Percentiles rank a stretch among this genome's conserved stretches.
Evolutionary conservation across 805 yeast genomes (phyloP).

Genomic region (Groenewaldozyma salmanticensis): DNA sequence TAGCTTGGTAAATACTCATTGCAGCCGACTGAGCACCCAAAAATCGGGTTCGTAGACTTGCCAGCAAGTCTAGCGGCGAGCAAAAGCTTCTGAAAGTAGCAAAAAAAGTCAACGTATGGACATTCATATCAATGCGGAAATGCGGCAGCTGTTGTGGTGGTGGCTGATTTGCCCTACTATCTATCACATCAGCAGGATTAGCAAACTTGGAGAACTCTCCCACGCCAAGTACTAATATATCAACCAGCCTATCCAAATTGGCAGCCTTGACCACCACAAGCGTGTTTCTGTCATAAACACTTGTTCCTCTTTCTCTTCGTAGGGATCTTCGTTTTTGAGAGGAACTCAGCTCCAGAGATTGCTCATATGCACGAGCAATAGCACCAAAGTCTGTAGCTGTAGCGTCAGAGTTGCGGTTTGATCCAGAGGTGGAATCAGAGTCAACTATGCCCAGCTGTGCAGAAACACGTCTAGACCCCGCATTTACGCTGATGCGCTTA

Average conservation of each 20-base stretch:
- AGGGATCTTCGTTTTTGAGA: not conserved
- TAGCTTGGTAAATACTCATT: slow-evolving; percentile 34
- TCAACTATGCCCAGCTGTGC: slow-evolving; percentile 12
- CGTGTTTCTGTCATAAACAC: not conserved
- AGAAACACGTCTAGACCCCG: slow-evolving; percentile 26
- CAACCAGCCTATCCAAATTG: slow-evolving; percentile 65
- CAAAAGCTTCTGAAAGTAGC: slow-evolving; percentile 62
- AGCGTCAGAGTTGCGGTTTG: not conserved
- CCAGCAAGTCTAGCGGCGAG: slow-evolving; percentile 43
- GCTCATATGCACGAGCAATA: slow-evolving; percentile 5
- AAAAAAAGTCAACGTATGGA: slow-evolving; percentile 57
- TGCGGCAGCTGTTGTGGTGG: slow-evolving; percentile 14
- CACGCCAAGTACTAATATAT: slow-evolving; percentile 65
- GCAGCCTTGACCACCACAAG: slow-evolving; percentile 57
- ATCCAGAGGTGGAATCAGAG: not conserved
- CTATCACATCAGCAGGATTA: slow-evolving; percentile 15
- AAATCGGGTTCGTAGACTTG: slow-evolving; percentile 45
- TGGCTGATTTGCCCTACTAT: not conserved
- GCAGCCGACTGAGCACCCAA: slow-evolving; percentile 57
- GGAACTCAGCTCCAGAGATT: not conserved
- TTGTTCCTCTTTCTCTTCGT: not conserved
- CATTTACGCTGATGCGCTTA: slow-evolving; percentile 31
- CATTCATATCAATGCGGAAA: slow-evolving; percentile 53
- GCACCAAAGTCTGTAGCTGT: slow-evolving; percentile 2
- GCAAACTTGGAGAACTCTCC: slow-evolving; percentile 40